Base-by-base conservation (phyloP, 2,329 filamentous ascomycete genomes). In the Teratosphaeria epicoccoides region DNA sequence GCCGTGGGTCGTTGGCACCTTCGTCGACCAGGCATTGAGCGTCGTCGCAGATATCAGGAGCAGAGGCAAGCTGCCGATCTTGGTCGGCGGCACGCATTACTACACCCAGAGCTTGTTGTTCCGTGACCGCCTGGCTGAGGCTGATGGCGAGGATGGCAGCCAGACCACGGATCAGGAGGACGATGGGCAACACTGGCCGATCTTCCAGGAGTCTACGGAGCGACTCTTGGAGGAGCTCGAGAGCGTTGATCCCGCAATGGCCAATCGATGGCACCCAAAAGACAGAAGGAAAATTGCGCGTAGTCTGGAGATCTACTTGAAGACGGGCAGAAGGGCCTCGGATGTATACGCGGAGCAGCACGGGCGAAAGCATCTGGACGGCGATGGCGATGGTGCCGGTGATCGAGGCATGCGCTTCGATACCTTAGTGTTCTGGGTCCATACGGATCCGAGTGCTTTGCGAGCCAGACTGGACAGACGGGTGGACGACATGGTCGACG, bases 41-140 rank as follows among this genome's bases (percentile, higher is more conserved):
- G 73, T 84, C 14, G 91, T 98, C 55, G 71, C 78, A 23, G 87
- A 93, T 43, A 95, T 98, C 50, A 79, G 85, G 47, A 73, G 73
- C 6, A 78, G 91, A 61, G 88, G 88, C 0, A 87, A 85, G 56
- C 69, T 96, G 11, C 93, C 93, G 0, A 89, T 98, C 24, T 72
- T 98, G 0, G 93, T 97, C 1, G 93, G 93, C 24, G 93, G 93
- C 7, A 95, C 91, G 10, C 88, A 95, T 63, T 98, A 97, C 71
- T 98, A 98, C 65, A 85, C 88, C 0, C 89, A 96, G 62, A 83
- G 88, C 0, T 76, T 98, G 14, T 76, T 98, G 2, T 95, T 97
- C 66, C 79, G 86, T 28, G 82, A 90, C 57, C 77, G 78, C 14
- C 68, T 90, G 6, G 74, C 87, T 1, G 73, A 72, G 22, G 40